phyloP scores from a whole-genome alignment of 1,139 yeast genomes.

The Hyphopichia pseudoburtonii region DNA sequence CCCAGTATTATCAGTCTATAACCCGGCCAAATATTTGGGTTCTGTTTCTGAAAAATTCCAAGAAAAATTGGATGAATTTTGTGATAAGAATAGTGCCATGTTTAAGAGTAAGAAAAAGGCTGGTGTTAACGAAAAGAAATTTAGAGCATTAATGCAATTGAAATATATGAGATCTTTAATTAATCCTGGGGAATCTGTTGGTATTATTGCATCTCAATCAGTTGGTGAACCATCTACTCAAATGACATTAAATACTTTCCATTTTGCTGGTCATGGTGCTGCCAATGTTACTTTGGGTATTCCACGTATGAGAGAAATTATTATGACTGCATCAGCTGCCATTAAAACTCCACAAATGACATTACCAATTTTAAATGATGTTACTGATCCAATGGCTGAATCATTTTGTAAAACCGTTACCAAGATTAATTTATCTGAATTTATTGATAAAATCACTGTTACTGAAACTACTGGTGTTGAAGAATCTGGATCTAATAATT shows the following conservation, averaged over 20 bases:
- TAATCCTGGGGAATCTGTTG: slow-evolving; percentile 97
- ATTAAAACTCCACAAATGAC: slow-evolving; percentile 99
- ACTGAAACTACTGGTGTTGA: slow-evolving; percentile 78
- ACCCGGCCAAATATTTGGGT: slow-evolving; percentile 89
- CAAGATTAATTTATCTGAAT: slow-evolving; percentile 80
- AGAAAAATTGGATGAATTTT: slow-evolving; percentile 70
- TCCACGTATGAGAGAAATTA: slow-evolving; percentile 99
- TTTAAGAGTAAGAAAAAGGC: slow-evolving; percentile 52
- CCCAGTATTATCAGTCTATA: slow-evolving; percentile 82
- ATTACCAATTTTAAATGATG: slow-evolving; percentile 76
- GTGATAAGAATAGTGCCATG: slow-evolving; percentile 51
- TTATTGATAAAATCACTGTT: slow-evolving; percentile 81
- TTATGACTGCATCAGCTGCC: slow-evolving; percentile 95
- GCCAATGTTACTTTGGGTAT: slow-evolving; percentile 99
- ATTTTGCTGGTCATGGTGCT: slow-evolving; percentile 99
- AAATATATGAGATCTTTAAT: slow-evolving; percentile 95
- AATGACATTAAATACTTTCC: slow-evolving; percentile 99
- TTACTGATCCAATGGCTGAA: slow-evolving; percentile 84
- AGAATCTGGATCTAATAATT: slow-evolving; percentile 48
- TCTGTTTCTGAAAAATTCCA: slow-evolving; percentile 91
- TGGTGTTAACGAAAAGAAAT: slow-evolving; percentile 75
- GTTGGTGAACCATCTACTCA: slow-evolving; percentile 99
- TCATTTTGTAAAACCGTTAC: slow-evolving; percentile 91
- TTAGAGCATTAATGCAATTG: slow-evolving; percentile 95
- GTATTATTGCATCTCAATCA: slow-evolving; percentile 97